Evolutionary conservation across 2,329 filamentous ascomycete genomes (phyloP).

Genomic region (Plenodomus biglobosus): DNA sequence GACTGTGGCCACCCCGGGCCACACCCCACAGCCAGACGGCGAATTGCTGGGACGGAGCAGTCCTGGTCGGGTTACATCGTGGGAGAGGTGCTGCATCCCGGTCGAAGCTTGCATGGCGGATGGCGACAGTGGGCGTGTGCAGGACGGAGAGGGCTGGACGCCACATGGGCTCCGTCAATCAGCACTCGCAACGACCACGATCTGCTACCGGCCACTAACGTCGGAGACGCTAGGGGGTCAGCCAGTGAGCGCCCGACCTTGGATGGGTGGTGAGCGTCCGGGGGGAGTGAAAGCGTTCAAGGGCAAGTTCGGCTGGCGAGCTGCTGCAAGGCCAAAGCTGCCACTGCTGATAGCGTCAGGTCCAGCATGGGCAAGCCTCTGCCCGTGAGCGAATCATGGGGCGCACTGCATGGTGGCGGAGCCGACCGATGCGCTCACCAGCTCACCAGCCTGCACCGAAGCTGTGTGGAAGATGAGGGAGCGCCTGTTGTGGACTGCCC

Average conservation of each 20-base stretch:
- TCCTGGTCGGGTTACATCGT: constrained; percentile 44
- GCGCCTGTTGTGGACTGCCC: no score
- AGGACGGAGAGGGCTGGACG: constrained; percentile 41
- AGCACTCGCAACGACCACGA: constrained; percentile 19
- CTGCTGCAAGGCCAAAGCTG: constrained; percentile 27
- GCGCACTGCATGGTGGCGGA: constrained; percentile 23
- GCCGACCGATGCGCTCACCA: constrained; percentile 38
- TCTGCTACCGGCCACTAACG: constrained; percentile 39
- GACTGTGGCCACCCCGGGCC: constrained; percentile 38
- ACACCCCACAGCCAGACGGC: constrained; percentile 41
- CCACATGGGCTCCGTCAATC: constrained; percentile 35
- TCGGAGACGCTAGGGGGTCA: constrained; percentile 34
- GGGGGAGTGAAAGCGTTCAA: constrained; percentile 21
- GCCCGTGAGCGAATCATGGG: constrained; percentile 24
- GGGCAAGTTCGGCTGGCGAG: constrained; percentile 28
- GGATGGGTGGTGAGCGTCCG: constrained; percentile 15
- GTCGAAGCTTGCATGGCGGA: constrained; percentile 26
- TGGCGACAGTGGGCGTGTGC: constrained; percentile 34
- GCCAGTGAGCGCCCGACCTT: constrained; percentile 36
- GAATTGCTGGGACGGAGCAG: constrained; percentile 34
- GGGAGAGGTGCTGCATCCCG: constrained; percentile 25
- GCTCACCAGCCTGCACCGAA: constrained; percentile 40
- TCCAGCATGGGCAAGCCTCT: constrained; percentile 17
- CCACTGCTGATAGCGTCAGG: constrained; percentile 33
- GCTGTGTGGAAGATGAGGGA: constrained; percentile 36